Conservation (phyloP, 495 filamentous ascomycete genomes). For the Monascus purpureus region DNA sequence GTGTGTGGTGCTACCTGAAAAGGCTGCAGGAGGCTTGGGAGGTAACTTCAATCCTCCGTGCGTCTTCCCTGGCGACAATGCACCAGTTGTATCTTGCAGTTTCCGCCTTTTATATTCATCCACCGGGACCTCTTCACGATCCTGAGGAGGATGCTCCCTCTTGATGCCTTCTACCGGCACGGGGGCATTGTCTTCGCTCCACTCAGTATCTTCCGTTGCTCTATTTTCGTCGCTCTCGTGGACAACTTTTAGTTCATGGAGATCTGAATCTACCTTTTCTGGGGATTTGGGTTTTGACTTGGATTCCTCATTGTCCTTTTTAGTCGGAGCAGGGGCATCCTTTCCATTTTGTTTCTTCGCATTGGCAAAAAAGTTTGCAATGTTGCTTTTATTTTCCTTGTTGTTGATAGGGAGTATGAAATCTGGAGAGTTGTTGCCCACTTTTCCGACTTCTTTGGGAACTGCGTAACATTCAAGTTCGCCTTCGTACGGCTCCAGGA, state of each 20-base stretch:
- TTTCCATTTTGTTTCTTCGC: conserved; percentile 25
- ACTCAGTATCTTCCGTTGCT: conserved; percentile 25
- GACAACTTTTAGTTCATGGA: conserved; percentile 8
- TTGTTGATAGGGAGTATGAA: conserved; percentile 76
- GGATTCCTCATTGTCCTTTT: background rate
- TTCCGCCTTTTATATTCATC: conserved; percentile 15
- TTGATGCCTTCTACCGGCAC: conserved; percentile 39
- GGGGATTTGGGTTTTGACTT: background rate
- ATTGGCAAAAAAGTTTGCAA: conserved; percentile 80
- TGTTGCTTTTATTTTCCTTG: conserved; percentile 77
- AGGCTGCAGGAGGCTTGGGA: conserved; percentile 1
- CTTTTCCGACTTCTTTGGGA: conserved; percentile 81
- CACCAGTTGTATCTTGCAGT: conserved; percentile 5
- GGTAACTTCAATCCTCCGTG: conserved; percentile 5
- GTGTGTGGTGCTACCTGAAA: conserved; percentile 13
- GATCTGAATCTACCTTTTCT: conserved; percentile 4
- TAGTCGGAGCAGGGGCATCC: background rate
- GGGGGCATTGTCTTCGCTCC: conserved; percentile 35
- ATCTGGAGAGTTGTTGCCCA: conserved; percentile 73
- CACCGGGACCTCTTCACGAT: conserved; percentile 6
- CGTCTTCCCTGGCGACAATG: conserved; percentile 12
- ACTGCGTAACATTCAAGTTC: conserved; percentile 80
- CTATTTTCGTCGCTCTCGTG: conserved; percentile 23
- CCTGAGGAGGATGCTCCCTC: conserved; percentile 34
- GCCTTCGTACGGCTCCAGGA: conserved; percentile 63